Base-by-base conservation (phyloP, 768 basidiomycete species). In the Termitomyces eurrhizus region DNA sequence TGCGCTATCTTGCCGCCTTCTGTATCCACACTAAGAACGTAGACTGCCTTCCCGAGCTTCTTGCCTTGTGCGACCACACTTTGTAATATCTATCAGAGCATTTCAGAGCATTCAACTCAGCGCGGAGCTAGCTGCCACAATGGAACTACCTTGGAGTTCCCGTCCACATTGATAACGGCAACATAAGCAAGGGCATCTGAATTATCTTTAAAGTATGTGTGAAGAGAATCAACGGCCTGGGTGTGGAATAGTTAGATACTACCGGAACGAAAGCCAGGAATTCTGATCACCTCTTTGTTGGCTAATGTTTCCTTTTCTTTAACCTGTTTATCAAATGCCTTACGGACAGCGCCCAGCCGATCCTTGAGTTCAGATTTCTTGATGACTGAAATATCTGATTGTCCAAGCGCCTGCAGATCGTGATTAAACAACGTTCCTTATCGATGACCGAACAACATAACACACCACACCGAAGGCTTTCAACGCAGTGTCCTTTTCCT, bases 311-410 rank as follows among this genome's bases (percentile, higher is more conserved):
- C 91, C 67, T 79, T 85, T 64, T 93, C 95, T 74, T 94, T 98
- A 63, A 81, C 76, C 68, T 90, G 83, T 67, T 93, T 95, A 64
- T 91, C 90, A 66, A 95, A 87, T 4, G 88, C 83, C 73, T 94
- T 94, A 55, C 92, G 87, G 56, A 92, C 80, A 36, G 76, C 75
- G 12, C 78, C 79, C 55, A 94, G 79, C 32, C 84, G 84, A 52
- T 95, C 90, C 66, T 85, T 89, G 61, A 99, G 77, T 56, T 87
- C 82, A 1, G 86, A 83, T 73, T 97, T 98, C 62, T 81, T 80
- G 57, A 96, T 74, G 39, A 95, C 80, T 0, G 95, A 95, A 44
- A 98, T 95, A 68, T 94, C 90, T 9, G 90, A 83, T 72, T 93
- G 91, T 49, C 86, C 88, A 41, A 98, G 85, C 75, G 94, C 93